Percentiles rank a stretch among this genome's conserved stretches.
Evolutionary conservation across 2,329 filamentous ascomycete species (phyloP).

Genomic region (Xylariaceae sp.): DNA sequence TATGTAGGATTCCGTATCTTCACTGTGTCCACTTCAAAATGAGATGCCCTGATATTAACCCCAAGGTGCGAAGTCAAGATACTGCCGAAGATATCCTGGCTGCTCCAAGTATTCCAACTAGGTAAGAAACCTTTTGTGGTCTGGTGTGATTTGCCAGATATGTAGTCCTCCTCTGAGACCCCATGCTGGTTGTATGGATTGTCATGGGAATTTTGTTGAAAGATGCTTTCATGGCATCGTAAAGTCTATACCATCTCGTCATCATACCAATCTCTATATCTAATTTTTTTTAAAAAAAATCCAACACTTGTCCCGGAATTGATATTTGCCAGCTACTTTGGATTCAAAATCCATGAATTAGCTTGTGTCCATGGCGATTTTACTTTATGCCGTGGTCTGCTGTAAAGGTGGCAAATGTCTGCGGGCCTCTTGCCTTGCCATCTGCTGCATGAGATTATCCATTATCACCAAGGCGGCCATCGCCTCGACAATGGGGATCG

Average conservation of each 20-base stretch:
- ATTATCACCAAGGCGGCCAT: slow-evolving; percentile 88
- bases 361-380: background rate
- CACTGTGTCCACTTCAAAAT: too few relatives aligned
- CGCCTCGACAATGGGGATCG: slow-evolving; percentile 81
- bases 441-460: slow-evolving; percentile 79
- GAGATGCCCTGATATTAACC: background rate
- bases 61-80: background rate
- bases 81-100: background rate
- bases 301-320: background rate
- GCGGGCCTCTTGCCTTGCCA: slow-evolving; percentile 49
- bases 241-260: background rate
- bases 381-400: slow-evolving; percentile 20
- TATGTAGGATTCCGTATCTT: too few relatives aligned
- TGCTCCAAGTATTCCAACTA: background rate
- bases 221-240: background rate
- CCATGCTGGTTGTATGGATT: background rate
- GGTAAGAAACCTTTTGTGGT: background rate
- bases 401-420: slow-evolving; percentile 40
- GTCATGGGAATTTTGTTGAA: background rate
- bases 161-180: background rate
- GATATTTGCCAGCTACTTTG: background rate
- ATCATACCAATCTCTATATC: background rate
- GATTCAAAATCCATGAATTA: background rate
- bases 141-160: background rate
- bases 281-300: background rate